These are phyloP conservation scores for Paramecium bursaria DNA, from an alignment of 73 alveolate species.

Conservation along the genomic window DNA sequence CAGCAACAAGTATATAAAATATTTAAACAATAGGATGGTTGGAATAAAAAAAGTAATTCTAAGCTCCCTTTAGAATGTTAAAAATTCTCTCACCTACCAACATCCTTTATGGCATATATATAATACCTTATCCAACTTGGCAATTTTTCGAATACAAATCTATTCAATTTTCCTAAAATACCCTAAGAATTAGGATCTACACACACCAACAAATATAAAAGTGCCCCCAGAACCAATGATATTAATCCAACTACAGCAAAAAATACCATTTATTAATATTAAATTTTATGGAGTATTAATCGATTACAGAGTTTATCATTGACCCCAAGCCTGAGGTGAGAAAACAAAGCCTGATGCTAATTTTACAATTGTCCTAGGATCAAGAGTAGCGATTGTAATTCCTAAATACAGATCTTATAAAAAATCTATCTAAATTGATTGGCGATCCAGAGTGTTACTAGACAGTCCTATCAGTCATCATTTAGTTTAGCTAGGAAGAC, in stretches of 20 bases:
- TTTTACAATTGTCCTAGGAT: constrained; percentile 7
- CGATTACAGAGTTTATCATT: not conserved
- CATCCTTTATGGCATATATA: not conserved
- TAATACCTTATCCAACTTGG: constrained; percentile 50
- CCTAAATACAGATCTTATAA: not conserved
- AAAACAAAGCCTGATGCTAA: constrained; percentile 35
- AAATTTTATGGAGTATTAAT: too few species aligned
- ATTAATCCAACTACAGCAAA: not conserved
- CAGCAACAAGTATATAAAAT: constrained; percentile 65
- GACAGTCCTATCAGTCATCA: constrained; percentile 19
- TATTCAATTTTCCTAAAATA: constrained; percentile 48
- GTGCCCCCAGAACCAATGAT: constrained; percentile 53
- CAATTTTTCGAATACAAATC: constrained; percentile 58
- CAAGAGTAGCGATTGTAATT: constrained; percentile 14
- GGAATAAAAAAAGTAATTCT: constrained; percentile 56
- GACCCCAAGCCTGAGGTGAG: constrained; percentile 24
- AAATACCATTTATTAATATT: constrained; percentile 28
- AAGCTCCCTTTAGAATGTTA: not conserved
- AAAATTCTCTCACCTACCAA: constrained; percentile 21
- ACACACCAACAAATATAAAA: constrained; percentile 57
- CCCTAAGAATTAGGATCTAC: constrained; percentile 70
- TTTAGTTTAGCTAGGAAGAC: constrained; percentile 9
- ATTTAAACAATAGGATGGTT: constrained; percentile 67
- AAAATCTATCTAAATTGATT: not conserved
- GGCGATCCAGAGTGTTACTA: constrained; percentile 2